Conservation (phyloP, 192 early-diverging fungal genomes). For the Gigaspora rosea region DNA sequence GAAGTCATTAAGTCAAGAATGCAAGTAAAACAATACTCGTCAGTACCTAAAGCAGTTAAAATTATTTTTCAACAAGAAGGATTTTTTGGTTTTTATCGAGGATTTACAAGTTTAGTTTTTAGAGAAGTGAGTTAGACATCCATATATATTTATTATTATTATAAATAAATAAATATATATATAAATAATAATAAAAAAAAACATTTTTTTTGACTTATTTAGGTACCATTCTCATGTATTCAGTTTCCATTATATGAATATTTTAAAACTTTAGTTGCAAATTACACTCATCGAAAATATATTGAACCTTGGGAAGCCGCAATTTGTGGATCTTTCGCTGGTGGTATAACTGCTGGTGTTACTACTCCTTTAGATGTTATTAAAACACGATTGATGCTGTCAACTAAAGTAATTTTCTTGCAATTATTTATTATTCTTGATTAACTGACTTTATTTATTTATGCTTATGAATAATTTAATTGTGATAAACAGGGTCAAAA, state of each 20-base stretch:
- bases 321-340: constrained; percentile 83
- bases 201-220: neutral
- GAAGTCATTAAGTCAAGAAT: constrained; percentile 96
- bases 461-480: neutral
- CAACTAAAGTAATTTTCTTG: constrained; percentile 55
- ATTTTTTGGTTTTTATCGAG: constrained; percentile 86
- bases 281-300: constrained; percentile 42
- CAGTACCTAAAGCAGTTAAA: constrained; percentile 62
- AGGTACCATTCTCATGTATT: constrained; percentile 95
- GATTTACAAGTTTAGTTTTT: constrained; percentile 88
- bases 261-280: constrained; percentile 67
- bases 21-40: constrained; percentile 80
- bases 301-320: constrained; percentile 81
- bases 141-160: neutral
- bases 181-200: neutral
- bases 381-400: constrained; percentile 97
- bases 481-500: constrained; percentile 39
- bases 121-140: constrained; percentile 64
- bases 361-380: constrained; percentile 97
- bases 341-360: constrained; percentile 83
- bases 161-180: neutral
- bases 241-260: constrained; percentile 96
- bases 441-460: neutral
- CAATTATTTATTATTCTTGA: neutral
- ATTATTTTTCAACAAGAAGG: constrained; percentile 73